These are phyloP conservation scores for Yarrowia galli DNA, from an alignment of 1,139 yeast species.

Conservation along the genomic window DNA sequence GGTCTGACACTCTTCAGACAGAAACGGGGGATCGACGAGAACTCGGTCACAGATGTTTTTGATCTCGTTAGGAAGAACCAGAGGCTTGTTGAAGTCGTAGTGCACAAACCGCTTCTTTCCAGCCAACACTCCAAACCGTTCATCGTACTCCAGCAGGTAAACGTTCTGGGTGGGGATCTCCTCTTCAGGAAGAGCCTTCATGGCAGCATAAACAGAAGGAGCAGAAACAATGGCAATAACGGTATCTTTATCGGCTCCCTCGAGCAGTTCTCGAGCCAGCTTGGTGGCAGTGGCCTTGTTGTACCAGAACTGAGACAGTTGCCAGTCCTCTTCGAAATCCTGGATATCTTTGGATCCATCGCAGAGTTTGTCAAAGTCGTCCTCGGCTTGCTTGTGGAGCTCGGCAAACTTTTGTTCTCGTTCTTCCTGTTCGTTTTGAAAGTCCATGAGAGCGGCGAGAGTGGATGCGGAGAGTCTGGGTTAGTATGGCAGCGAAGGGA, in stretches of 20 bases:
- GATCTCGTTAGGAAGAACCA: conserved; percentile 64
- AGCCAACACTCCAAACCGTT: conserved; percentile 74
- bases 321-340: conserved; percentile 90
- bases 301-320: conserved; percentile 86
- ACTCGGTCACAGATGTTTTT: conserved; percentile 72
- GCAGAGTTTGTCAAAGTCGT: conserved; percentile 52
- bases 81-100: conserved; percentile 78
- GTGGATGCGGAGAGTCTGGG: conserved; percentile 68
- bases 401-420: conserved; percentile 66
- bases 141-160: conserved; percentile 79
- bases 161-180: conserved; percentile 56
- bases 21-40: conserved; percentile 88
- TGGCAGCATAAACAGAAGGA: conserved; percentile 90
- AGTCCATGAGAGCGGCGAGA: conserved; percentile 78
- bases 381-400: conserved; percentile 66
- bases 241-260: conserved; percentile 72
- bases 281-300: conserved; percentile 69
- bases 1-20: conserved; percentile 80
- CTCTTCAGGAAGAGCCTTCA: conserved; percentile 55
- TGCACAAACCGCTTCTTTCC: conserved; percentile 69
- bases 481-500: neutral
- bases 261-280: conserved; percentile 72
- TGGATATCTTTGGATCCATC: conserved; percentile 58
- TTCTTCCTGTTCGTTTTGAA: conserved; percentile 68
- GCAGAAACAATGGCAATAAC: conserved; percentile 82